These are phyloP conservation scores for Verticillium longisporum DNA, from an alignment of 2,329 filamentous ascomycete genomes.

Conservation along the genomic window DNA sequence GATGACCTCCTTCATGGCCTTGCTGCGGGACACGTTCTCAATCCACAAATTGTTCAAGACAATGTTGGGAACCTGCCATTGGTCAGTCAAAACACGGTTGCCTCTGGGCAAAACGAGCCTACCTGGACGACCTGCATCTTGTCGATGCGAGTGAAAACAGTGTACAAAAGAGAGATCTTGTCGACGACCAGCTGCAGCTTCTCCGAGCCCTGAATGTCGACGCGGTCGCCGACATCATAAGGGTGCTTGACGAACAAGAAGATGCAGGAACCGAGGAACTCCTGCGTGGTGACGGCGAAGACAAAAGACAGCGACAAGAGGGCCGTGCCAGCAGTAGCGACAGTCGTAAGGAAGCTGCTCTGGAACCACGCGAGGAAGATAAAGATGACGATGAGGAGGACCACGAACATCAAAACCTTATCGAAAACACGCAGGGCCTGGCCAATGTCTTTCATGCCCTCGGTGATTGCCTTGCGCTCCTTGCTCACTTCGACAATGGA, in stretches of 20 bases:
- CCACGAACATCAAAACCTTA: conserved; percentile 73
- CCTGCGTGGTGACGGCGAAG: conserved; percentile 85
- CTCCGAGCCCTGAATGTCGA: conserved; percentile 61
- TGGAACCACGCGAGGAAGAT: conserved; percentile 49
- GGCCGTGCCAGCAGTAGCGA: conserved; percentile 85
- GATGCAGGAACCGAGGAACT: conserved; percentile 96
- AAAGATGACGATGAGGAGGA: conserved; percentile 73
- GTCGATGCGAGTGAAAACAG: conserved; percentile 78
- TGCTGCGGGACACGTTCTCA: conserved; percentile 86
- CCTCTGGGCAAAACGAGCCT: neutral
- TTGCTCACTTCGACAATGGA: conserved; percentile 78
- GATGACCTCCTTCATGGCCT: conserved; percentile 83
- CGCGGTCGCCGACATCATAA: conserved; percentile 90
- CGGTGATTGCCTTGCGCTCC: conserved; percentile 80
- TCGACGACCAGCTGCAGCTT: conserved; percentile 62
- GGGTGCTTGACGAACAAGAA: conserved; percentile 99
- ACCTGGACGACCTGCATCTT: conserved; percentile 68
- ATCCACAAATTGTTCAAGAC: conserved; percentile 89
- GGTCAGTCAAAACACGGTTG: neutral
- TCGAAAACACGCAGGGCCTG: conserved; percentile 91
- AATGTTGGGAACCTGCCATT: conserved; percentile 74
- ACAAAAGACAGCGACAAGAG: conserved; percentile 95
- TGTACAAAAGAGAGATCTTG: conserved; percentile 89
- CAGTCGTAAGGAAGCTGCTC: conserved; percentile 38
- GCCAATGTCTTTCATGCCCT: conserved; percentile 96